Base-by-base conservation (phyloP, 2,329 filamentous ascomycete species). In the Arthrobotrys musiformis region DNA sequence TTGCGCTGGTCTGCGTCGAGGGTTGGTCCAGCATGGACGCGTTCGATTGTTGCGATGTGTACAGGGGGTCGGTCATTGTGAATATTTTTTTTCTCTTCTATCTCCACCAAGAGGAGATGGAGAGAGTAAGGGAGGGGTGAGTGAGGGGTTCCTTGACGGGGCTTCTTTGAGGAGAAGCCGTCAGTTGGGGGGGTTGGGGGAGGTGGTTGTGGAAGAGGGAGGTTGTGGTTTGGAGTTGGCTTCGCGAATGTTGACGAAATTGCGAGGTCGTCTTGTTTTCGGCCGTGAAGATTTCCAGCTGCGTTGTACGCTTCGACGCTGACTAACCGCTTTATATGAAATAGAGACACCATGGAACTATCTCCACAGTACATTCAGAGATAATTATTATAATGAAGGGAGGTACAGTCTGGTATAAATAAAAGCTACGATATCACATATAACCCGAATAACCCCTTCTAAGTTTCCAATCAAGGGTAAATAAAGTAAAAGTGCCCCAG, bases 121-220 rank as follows among this genome's bases (percentile, higher is more conserved):
- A 9, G 42, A 17, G 46, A 46, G 46, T 17, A 24, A 24, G 44
- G 30, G 60, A 50, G 54, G 61, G 50, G 48, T 9, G 19, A 24
- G 13, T 17, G 44, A 42, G 40, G 44, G 44, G 44, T 24, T 33
- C 9, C 11, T 19, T 19, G 40, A 42, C 40, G 9, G n/a, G 40
- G 40, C 40, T 42, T 7, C 4, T 40, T 48, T 48, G 46, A 42
- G 74, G 30, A 68, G 69, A 42, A 4, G 58, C 19, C 46, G 58
- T 19, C 33, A 35, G 44, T 42, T n/a, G 40, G 28, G 42, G 56
- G 35, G 28, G 67, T 26, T 50, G 56, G 24, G 28, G 54, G 33
- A 74, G 35, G 79, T n/a, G n/a, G 75, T 63, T 60, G 63, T 28
- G 69, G 75, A n/a, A n/a, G n/a, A n/a, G 70, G 28, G 75, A 79